Base-by-base conservation (phyloP, 257 asterid species). In the Verbena officinalis region DNA sequence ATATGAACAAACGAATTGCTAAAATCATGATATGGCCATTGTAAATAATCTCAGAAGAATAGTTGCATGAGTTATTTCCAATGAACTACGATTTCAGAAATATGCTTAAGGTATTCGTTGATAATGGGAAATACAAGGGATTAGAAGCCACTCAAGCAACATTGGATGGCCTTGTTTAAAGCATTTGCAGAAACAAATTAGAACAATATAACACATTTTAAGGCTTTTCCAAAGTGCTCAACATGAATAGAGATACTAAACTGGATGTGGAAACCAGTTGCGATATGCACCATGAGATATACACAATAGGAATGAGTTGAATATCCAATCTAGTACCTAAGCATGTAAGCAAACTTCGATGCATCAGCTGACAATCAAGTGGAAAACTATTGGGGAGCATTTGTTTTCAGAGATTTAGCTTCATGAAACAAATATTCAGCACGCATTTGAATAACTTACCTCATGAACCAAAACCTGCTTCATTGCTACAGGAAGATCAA, bases 401-500 rank as follows among this genome's bases (percentile, higher is more conserved):
- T 27, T 27, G 33, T 27, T 27, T 27, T 27, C 33, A 27, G 2
- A 27, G 33, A 27, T 27, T 5, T 1, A 67, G 17, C 17, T 48
- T 33, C 31, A 9, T 36, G 45, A 48, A 60, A 42, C 46, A 61
- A 7, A 45, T 17, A 48, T 17, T 23, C 60, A 42, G 31, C 27
- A 65, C 27, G 7, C n/a, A 66, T 33, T 59, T 67, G 51, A 57
- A n/a, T 53, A 34, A 75, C 76, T 71, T 70, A 86, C 98, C 96
- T 93, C 99, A 68, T 93, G 96, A 69, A 83, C 83, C 88, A 93
- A 84, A 68, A 90, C 81, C 75, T 88, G 87, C 84, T 93, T 90
- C 83, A 87, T 79, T 16, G 88, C 80, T 38, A 82, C 70, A 62
- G 95, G 83, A 63, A 90, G 90, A 67, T 86, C 86, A 65, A 74